A percentile compares a stretch with the other conserved stretches of the same genome.
phyloP scores from a whole-genome alignment of 108 stramenopile species.

The Skeletonema marinoi region DNA sequence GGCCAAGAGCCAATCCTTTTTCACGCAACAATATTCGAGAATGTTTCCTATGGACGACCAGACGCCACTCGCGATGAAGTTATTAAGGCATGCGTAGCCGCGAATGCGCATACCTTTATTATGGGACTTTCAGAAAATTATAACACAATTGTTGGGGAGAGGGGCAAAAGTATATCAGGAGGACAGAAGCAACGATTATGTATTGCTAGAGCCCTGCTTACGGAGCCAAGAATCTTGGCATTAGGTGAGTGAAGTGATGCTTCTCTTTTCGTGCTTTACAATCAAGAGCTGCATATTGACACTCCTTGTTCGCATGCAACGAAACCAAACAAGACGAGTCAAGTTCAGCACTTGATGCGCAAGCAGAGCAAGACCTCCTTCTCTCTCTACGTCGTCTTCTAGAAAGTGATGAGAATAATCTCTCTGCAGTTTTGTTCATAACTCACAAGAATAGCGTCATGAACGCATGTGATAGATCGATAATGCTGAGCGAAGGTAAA shows the following conservation, averaged over 20 bases:
- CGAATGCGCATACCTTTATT: constrained; percentile 79
- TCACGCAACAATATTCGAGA: constrained; percentile 70
- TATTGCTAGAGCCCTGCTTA: constrained; percentile 86
- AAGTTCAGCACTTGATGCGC: constrained; percentile 39
- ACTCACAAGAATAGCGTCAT: constrained; percentile 49
- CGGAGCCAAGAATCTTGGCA: constrained; percentile 59
- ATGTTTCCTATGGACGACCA: constrained; percentile 71
- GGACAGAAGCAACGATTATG: constrained; percentile 95
- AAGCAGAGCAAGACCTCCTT: constrained; percentile 45
- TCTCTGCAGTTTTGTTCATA: constrained; percentile 42
- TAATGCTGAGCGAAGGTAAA: constrained; percentile 33
- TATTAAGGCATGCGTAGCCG: constrained; percentile 54
- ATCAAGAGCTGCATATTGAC: background rate
- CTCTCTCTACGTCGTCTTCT: constrained; percentile 31
- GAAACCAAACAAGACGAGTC: constrained; percentile 26
- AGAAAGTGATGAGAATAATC: constrained; percentile 43
- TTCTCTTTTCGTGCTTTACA: background rate
- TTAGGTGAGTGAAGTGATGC: constrained; percentile 44
- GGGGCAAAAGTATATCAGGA: constrained; percentile 68
- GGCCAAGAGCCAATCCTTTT: constrained; percentile 88
- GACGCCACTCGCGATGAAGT: constrained; percentile 58
- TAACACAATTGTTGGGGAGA: constrained; percentile 72
- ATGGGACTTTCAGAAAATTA: constrained; percentile 64
- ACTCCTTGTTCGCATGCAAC: background rate
- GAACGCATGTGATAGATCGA: constrained; percentile 36